Evolutionary conservation across 768 basidiomycete species (phyloP).

Genomic region (Russula compacta): DNA sequence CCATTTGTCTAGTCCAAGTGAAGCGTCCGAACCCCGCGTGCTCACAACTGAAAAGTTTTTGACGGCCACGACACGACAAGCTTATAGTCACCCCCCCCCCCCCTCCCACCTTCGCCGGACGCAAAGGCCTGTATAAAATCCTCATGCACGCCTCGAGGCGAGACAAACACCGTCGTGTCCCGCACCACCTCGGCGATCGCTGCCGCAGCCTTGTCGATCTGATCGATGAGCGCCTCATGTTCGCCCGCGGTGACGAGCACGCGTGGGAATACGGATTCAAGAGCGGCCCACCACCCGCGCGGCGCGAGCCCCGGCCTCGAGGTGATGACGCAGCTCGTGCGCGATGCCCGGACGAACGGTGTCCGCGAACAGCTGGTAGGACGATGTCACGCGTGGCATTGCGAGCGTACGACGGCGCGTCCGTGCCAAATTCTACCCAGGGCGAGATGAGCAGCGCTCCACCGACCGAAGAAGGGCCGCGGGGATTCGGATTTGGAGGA

Average conservation of each 20-base stretch:
- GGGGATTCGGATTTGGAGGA: not conserved
- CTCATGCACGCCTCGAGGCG: conserved; percentile 10
- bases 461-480: not conserved
- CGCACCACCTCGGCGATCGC: not conserved
- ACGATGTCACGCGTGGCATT: not conserved
- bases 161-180: not conserved
- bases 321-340: not conserved
- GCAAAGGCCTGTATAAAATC: conserved; percentile 1
- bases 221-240: not conserved
- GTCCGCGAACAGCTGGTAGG: not conserved
- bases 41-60: not conserved
- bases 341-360: not conserved
- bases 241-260: not conserved
- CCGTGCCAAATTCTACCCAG: not conserved
- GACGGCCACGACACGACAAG: not conserved
- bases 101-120: not conserved
- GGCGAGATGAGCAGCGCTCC: conserved; percentile 6
- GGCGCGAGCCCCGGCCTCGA: conserved; percentile 1
- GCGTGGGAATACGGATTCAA: not conserved
- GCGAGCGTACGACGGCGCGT: not conserved
- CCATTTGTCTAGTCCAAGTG: too few relatives aligned
- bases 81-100: not conserved
- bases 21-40: too few relatives aligned
- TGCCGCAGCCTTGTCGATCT: not conserved
- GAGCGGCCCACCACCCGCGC: not conserved